A percentile compares a stretch with the other conserved stretches of the same genome.
Conservation (phyloP, 164 flowering plant genomes). For the Akebia trifoliata region DNA sequence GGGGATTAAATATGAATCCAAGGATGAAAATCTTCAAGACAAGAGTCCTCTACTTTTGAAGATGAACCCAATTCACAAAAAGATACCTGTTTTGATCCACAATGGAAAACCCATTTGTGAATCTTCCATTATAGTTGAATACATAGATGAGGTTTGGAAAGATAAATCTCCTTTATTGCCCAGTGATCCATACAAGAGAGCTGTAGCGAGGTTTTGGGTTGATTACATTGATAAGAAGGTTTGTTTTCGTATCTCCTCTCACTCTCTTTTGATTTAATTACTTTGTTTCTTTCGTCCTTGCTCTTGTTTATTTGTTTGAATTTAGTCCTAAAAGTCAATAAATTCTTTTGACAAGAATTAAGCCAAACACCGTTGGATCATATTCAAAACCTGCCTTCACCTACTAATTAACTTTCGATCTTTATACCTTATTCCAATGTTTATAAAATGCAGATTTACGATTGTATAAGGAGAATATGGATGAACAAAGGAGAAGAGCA, state of each 20-base stretch:
- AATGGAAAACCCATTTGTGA: conserved; percentile 21
- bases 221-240: conserved; percentile 25
- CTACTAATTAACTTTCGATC: no score
- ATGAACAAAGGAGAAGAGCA: conserved; percentile 7
- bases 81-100: conserved; percentile 26
- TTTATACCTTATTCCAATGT: no score
- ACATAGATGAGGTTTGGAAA: conserved; percentile 24
- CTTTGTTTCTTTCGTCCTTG: background rate
- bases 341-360: no score
- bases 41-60: conserved; percentile 18
- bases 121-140: conserved; percentile 18
- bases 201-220: conserved; percentile 25
- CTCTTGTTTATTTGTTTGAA: no score
- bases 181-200: conserved; percentile 12
- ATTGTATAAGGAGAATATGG: conserved; percentile 2
- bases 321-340: no score
- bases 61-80: conserved; percentile 27
- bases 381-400: no score
- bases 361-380: no score
- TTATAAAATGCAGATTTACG: background rate
- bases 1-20: conserved; percentile 28
- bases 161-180: conserved; percentile 18
- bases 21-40: conserved; percentile 13
- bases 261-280: background rate
- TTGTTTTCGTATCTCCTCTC: background rate